Conservation (phyloP, 2,329 filamentous ascomycete genomes). For the Fusarium goolgardi region DNA sequence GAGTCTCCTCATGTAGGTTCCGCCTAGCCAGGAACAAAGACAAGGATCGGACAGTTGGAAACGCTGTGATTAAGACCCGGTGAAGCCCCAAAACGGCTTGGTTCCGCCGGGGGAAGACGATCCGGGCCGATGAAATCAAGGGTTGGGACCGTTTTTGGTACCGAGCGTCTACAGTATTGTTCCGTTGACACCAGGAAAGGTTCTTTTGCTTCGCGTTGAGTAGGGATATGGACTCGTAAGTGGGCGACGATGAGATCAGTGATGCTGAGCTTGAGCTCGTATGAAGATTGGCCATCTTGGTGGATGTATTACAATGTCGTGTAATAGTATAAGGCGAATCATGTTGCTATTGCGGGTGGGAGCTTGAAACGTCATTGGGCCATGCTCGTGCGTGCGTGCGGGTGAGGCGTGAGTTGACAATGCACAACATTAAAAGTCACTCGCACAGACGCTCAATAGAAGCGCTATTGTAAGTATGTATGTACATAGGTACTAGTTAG, state of each 20-base stretch:
- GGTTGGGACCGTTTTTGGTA: slow-evolving; percentile 43
- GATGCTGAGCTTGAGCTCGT: slow-evolving; percentile 10
- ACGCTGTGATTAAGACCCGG: slow-evolving; percentile 18
- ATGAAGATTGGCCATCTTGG: neutral
- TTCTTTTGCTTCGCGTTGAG: slow-evolving; percentile 37
- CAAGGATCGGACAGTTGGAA: slow-evolving; percentile 27
- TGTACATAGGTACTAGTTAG: neutral
- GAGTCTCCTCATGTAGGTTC: slow-evolving; percentile 17
- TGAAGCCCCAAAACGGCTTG: slow-evolving; percentile 30
- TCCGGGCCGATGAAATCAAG: slow-evolving; percentile 46
- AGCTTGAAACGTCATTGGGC: slow-evolving; percentile 15
- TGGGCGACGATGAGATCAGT: slow-evolving; percentile 24
- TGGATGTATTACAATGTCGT: neutral
- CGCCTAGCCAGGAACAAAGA: slow-evolving; percentile 38
- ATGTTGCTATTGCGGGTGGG: neutral
- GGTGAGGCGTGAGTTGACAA: slow-evolving; percentile 39
- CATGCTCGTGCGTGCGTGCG: slow-evolving; percentile 35
- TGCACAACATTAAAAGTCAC: slow-evolving; percentile 38
- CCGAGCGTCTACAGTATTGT: slow-evolving; percentile 34
- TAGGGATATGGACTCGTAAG: slow-evolving; percentile 20
- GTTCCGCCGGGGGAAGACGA: slow-evolving; percentile 45
- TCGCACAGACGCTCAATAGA: slow-evolving; percentile 38
- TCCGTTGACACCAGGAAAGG: slow-evolving; percentile 26
- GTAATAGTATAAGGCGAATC: neutral
- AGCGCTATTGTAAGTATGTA: slow-evolving; percentile 22